Base-by-base conservation (phyloP, 1,139 yeast species). In the Geotrichum siamense region DNA sequence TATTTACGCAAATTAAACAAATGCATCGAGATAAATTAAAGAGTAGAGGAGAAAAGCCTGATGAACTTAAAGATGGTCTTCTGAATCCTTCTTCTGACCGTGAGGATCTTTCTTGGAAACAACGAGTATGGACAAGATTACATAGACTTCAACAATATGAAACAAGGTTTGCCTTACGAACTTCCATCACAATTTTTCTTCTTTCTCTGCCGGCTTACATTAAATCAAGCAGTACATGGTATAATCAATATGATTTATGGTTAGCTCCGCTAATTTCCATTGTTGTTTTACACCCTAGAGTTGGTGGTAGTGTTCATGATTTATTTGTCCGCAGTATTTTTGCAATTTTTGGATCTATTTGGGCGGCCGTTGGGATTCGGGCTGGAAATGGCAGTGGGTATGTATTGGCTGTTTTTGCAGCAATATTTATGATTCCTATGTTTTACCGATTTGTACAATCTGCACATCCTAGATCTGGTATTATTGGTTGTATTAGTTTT, bases 341-440 rank as follows among this genome's bases (percentile, higher is more conserved):
- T 35, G 65, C 71, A 46, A 33, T 70, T 5, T 35, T 62, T n/a
- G 75, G 74, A 2, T 60, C 66, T 6, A 62, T 71, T 39, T 70
- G 74, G 70, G 76, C 71, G 0, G 72, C 74, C 58, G 63, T 71
- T 15, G 69, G 71, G 0, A 60, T 58, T 46, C 65, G 69, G 32
- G 62, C 74, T 0, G 55, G 61, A 15, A 64, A 65, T 41, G 67
- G 63, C 36, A 61, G 61, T 41, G 65, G 69, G 0, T 66, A 64
- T 47, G 72, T 71, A 2, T 52, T 71, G 29, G 68, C 67, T 10
- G 64, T 65, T 2, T 65, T 71, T 54, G 64, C 70, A 4, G 66
- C 60, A 0, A 25, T 71, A 10, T 56, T 70, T 19, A 60, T 61
- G 47, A 20, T 64, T 1, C 61, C 68, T 1, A 58, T 63, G 13